Conservation (phyloP, 2,329 filamentous ascomycete genomes). For the Ustulina deusta region DNA sequence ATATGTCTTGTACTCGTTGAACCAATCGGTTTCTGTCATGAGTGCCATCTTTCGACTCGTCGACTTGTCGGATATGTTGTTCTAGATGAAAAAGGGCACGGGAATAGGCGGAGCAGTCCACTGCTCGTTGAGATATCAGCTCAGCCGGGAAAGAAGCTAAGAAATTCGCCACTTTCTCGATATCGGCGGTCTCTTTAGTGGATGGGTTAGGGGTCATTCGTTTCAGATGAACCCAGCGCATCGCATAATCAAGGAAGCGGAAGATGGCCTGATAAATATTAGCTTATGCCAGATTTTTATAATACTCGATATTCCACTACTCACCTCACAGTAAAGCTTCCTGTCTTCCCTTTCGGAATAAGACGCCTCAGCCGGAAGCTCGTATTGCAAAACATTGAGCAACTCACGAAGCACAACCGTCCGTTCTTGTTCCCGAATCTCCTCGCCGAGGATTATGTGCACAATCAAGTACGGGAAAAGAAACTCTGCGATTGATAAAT, state of each 20-base stretch:
- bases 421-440: conserved; percentile 69
- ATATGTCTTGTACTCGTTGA: conserved; percentile 88
- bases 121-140: conserved; percentile 80
- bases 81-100: conserved; percentile 95
- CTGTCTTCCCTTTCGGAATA: conserved; percentile 78
- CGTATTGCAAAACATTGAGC: conserved; percentile 76
- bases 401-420: conserved; percentile 79
- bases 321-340: conserved; percentile 87
- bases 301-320: conserved; percentile 39
- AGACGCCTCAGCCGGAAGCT: conserved; percentile 61
- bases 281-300: conserved; percentile 32
- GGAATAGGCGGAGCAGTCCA: conserved; percentile 94
- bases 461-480: conserved; percentile 88
- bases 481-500: conserved; percentile 87
- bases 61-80: conserved; percentile 76
- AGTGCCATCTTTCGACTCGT: conserved; percentile 59
- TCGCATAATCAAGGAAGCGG: conserved; percentile 88
- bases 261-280: conserved; percentile 79
- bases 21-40: conserved; percentile 74
- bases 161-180: conserved; percentile 62
- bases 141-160: conserved; percentile 77
- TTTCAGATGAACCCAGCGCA: conserved; percentile 88
- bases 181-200: conserved; percentile 61
- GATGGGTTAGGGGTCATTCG: conserved; percentile 54
- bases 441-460: conserved; percentile 82